These are phyloP conservation scores for Syzygium malaccense DNA, from an alignment of 441 rosid species.

Conservation along the genomic window DNA sequence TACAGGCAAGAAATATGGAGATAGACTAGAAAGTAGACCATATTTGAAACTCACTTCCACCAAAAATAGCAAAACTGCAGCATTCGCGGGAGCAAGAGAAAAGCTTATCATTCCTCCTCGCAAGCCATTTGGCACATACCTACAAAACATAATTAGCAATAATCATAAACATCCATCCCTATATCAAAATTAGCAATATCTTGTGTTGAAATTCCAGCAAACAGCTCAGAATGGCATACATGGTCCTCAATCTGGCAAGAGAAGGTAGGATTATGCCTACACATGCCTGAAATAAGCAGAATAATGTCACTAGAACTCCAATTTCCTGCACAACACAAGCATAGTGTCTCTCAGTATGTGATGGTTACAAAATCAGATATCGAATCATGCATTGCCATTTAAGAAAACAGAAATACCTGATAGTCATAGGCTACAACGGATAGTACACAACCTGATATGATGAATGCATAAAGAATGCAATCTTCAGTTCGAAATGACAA, in stretches of 20 bases:
- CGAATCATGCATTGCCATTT: neutral
- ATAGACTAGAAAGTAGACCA: neutral
- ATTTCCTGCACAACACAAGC: constrained; percentile 58
- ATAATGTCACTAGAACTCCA: constrained; percentile 57
- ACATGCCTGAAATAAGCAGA: constrained; percentile 74
- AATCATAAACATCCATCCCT: neutral
- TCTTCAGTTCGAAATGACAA: constrained; percentile 73
- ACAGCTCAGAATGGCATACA: constrained; percentile 28
- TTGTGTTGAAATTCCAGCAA: constrained; percentile 4
- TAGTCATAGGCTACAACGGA: constrained; percentile 88
- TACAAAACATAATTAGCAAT: constrained; percentile 8
- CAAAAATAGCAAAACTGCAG: constrained; percentile 48
- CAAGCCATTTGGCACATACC: constrained; percentile 88
- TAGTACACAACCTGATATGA: constrained; percentile 49
- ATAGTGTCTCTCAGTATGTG: neutral
- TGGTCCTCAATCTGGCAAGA: constrained; percentile 90
- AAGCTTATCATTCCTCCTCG: constrained; percentile 96
- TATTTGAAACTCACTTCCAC: constrained; percentile 37
- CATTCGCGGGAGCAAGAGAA: constrained; percentile 84
- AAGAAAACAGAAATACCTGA: constrained; percentile 46
- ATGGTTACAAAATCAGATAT: neutral
- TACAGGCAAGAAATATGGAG: neutral
- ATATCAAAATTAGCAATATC: constrained; percentile 2
- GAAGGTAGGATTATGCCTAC: constrained; percentile 68
- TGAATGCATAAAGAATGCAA: constrained; percentile 56